Evolutionary conservation across 768 basidiomycete species (phyloP), one percentile per base, ranked within the genome.

Genomic region (Lactifluus subvellereus): DNA sequence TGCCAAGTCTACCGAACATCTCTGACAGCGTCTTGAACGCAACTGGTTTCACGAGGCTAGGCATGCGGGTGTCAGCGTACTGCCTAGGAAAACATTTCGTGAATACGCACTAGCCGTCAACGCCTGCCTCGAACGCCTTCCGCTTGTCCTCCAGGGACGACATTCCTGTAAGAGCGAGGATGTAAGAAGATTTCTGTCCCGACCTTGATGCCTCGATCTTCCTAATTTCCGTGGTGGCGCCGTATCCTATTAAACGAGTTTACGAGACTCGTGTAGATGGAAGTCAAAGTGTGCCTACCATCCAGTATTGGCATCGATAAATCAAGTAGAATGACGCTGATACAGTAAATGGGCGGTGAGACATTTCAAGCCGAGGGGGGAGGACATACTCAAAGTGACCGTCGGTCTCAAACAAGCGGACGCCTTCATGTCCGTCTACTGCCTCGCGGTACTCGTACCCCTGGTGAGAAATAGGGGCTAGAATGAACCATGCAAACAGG

Each of bases 281-380:
- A 57, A 37, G 40, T 58, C 20, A 67, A 78, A 63, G 56, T 42
- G 18, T 42, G 42, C 59, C 9, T 47, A 85, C 91, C 95, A 72
- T 97, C 92, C 60, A 97, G 82, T n/a, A 91, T 74, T 0, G 93
- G 95, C 94, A 97, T 97, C 1, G 91, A 93, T 60, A 97, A 76
- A 73, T 97, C 94, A 62, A 97, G 77, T 14, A 95, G 79, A 40
- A 95, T 87, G 38, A 94, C 84, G 65, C 94, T 95, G 68, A 33
- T 54, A 56, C 63, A 64, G 51, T 57, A n/a, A 14, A 51, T 57
- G 33, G 20, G 67, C 58, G 45, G 32, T 45, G 14, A 56, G 27
- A 57, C 5, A 45, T 6, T 8, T 35, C 40, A 22, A 6, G 51
- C 20, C 2, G 50, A n/a, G 58, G 5, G 57, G 40, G 18, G 32